Evolutionary conservation across 805 yeast genomes (phyloP), one percentile per base, ranked within the genome.

Genomic region (Nakazawaea populi): DNA sequence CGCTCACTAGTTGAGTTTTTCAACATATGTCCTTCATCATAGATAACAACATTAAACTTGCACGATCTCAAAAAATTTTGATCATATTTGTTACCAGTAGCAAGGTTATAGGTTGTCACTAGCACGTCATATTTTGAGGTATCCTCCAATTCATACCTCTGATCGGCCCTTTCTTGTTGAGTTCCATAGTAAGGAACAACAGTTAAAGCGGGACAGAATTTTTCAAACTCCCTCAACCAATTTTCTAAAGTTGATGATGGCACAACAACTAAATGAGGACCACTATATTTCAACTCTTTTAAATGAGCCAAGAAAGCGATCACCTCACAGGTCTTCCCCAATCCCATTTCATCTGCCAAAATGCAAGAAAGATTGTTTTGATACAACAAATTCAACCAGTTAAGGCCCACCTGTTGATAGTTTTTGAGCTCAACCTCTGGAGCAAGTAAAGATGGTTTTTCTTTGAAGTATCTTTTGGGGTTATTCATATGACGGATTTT

Each of bases 291-390:
- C 31, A 67, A 68, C 58, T 87, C 85, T 62, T 89, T 89, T 60
- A 94, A 74, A 61, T 86, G 83, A 1, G 98, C 90, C 62, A 94
- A 70, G 63, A 94, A 94, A 6, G 97, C 78, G 68, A 94, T 92
- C 34, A 94, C 96, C 69, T 94, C 98, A 64, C 96, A 87, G 0
- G 99, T 94, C 64, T 94, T 94, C 53, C 99, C 99, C 46, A 94
- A 73, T 5, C 96, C 99, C 99, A 94, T 94, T 65, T 94, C 99
- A 70, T 94, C 99, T 0, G 99, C 99, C 46, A 94, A 72, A 51
- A 94, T 94, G 69, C 99, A 91, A 6, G 97, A 89, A 51, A 94
- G 73, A 14, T 82, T 76, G 61, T 86, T 82, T 52, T 80, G 81
- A 65, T 92, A 94, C 32, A 94, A 73, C 49, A 92, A 66, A 55